Conservation (phyloP, 768 basidiomycete genomes). For the Dendrothele bispora region DNA sequence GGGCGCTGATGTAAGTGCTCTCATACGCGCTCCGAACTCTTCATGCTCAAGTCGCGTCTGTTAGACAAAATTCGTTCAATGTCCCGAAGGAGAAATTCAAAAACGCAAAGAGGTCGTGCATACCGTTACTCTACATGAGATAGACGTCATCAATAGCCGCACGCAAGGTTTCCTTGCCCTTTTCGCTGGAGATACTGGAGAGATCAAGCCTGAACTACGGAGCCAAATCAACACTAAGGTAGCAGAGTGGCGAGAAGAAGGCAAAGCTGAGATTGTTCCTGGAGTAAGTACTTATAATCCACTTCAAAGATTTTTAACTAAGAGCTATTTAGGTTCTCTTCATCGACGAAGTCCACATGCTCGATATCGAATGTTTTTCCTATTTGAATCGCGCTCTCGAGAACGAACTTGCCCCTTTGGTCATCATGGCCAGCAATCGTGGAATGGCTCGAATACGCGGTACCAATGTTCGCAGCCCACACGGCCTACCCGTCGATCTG, state of each 20-base stretch:
- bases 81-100: slow-evolving; percentile 97
- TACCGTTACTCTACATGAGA: slow-evolving; percentile 96
- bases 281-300: slow-evolving; percentile 59
- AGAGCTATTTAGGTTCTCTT: slow-evolving; percentile 89
- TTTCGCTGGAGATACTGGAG: slow-evolving; percentile 94
- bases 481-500: slow-evolving; percentile 92
- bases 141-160: slow-evolving; percentile 98
- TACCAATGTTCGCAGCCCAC: slow-evolving; percentile 91
- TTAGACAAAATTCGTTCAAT: slow-evolving; percentile 97
- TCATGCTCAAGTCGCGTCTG: slow-evolving; percentile 5
- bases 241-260: slow-evolving; percentile 97
- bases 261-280: slow-evolving; percentile 96
- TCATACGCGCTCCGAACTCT: slow-evolving; percentile 5
- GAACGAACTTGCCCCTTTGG: slow-evolving; percentile 88
- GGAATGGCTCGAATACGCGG: slow-evolving; percentile 95
- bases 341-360: slow-evolving; percentile 99
- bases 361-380: slow-evolving; percentile 99
- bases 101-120: slow-evolving; percentile 97
- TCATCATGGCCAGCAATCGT: slow-evolving; percentile 98
- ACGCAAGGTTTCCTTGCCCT: slow-evolving; percentile 98
- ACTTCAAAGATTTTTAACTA: slow-evolving; percentile 1
- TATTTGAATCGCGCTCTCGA: slow-evolving; percentile 97
- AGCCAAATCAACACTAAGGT: slow-evolving; percentile 98
- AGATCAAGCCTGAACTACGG: slow-evolving; percentile 96
- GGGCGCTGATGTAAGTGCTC: slow-evolving; percentile 94